phyloP scores from a whole-genome alignment of 1,284 basidiomycete species.

The Sanghuangporus weigelae region DNA sequence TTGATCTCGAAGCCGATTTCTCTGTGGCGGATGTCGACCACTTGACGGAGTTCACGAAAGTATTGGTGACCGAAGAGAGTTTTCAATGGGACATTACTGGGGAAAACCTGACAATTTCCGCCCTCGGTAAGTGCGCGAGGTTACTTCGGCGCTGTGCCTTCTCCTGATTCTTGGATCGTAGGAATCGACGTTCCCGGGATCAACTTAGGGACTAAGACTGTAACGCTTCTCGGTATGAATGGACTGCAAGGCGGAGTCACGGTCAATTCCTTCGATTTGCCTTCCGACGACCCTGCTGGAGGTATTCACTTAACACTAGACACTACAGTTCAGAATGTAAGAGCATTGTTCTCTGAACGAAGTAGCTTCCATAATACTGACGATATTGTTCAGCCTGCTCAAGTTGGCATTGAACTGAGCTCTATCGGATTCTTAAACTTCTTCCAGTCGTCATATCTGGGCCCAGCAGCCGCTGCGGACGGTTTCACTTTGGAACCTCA shows the following conservation, averaged over 20 bases:
- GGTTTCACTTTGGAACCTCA: conserved; percentile 53
- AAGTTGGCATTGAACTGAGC: conserved; percentile 68
- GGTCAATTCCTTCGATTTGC: conserved; percentile 70
- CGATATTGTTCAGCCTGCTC: conserved; percentile 49
- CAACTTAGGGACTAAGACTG: conserved; percentile 49
- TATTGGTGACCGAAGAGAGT: conserved; percentile 57
- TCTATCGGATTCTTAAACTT: conserved; percentile 61
- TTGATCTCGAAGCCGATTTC: conserved; percentile 55
- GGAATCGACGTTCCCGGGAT: conserved; percentile 57
- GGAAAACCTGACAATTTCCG: conserved; percentile 57
- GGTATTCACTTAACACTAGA: conserved; percentile 67
- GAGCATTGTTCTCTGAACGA: conserved; percentile 19
- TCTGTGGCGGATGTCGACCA: conserved; percentile 54
- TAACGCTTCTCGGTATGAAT: conserved; percentile 71
- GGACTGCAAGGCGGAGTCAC: conserved; percentile 58
- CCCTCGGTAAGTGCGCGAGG: conserved; percentile 39
- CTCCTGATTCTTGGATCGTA: conserved; percentile 20
- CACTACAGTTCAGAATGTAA: conserved; percentile 56
- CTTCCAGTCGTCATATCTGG: conserved; percentile 51
- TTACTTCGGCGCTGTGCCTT: not conserved
- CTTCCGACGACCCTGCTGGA: conserved; percentile 68
- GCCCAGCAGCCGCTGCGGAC: conserved; percentile 47
- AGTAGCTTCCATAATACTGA: not conserved
- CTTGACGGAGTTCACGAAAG: conserved; percentile 64
- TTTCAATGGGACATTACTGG: conserved; percentile 74